Conservation (phyloP, 2,329 filamentous ascomycete genomes). For the Claviceps africana region DNA sequence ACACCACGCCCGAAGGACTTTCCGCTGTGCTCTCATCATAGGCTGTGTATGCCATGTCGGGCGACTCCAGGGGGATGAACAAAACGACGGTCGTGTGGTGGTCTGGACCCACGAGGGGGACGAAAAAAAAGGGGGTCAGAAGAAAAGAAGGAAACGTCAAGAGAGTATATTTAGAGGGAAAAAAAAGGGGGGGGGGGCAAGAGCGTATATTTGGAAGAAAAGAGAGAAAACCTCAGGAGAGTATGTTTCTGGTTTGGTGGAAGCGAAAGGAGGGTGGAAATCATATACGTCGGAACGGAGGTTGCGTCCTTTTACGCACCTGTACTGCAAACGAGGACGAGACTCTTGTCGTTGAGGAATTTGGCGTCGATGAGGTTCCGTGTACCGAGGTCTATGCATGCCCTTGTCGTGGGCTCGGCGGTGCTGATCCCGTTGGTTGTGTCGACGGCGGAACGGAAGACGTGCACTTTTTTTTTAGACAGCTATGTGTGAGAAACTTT, state of each 20-base stretch:
- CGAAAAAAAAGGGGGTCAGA: background rate
- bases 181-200: too few relatives aligned
- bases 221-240: too few relatives aligned
- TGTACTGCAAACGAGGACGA: slow-evolving; percentile 44
- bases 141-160: too few relatives aligned
- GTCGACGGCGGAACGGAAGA: slow-evolving; percentile 39
- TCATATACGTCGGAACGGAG: too few relatives aligned
- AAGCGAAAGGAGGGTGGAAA: background rate
- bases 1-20: slow-evolving; percentile 4
- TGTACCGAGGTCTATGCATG: slow-evolving; percentile 27
- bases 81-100: slow-evolving; percentile 16
- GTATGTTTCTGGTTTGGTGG: background rate
- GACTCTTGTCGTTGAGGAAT: slow-evolving; percentile 47
- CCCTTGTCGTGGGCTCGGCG: slow-evolving; percentile 22
- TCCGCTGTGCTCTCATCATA: slow-evolving; percentile 16
- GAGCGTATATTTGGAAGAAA: too few relatives aligned
- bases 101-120: background rate
- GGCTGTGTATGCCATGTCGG: slow-evolving; percentile 21
- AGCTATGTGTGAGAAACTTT: background rate
- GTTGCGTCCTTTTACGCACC: slow-evolving; percentile 20
- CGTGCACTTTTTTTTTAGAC: slow-evolving; percentile 30
- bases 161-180: too few relatives aligned
- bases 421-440: slow-evolving; percentile 47
- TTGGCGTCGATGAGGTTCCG: slow-evolving; percentile 46
- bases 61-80: slow-evolving; percentile 23